Evolutionary conservation across 768 basidiomycete species (phyloP), one percentile per base, ranked within the genome.

Genomic region (Rhizopogon salebrosus): DNA sequence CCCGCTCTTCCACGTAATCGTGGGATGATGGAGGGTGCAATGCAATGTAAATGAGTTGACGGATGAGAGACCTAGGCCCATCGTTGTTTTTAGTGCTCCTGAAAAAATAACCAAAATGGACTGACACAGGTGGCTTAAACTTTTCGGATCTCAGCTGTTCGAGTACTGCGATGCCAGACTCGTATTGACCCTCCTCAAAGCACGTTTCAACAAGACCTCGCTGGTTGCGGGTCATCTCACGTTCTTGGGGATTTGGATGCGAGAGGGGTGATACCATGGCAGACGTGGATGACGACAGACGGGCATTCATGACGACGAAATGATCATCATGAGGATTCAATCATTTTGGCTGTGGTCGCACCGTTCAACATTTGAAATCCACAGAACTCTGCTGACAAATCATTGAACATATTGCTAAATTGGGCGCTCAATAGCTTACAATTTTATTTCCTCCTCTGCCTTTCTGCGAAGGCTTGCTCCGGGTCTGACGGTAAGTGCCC

Each of bases 141-240:
- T 75, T 69, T n/a, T 76, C 63, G 0, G 80, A 78, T 41, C 84
- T 80, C 2, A 90, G 65, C 53, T 84, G 82, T 53, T 81, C 80
- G 1, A 91, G 75, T 24, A 80, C 67, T 13, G 74, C 70, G 26
- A 89, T 83, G 6, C 82, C 89, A 5, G 80, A 74, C 59, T 87
- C 83, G 57, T 86, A 88, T 53, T 89, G 85, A 16, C 83, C 81
- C 64, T 91, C 89, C 60, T 91, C 89, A 18, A 90, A 80, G 54
- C 84, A 84, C 49, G 76, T 82, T 62, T 90, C 86, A 18, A 89
- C 84, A 4, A 87, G 69, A 31, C 74, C 75, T 34, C 76, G 73
- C 58, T 80, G 78, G 59, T 79, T 64, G 13, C 65, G 62, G 52
- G 67, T 71, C 73, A 82, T 75, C 49, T 79, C 78, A 9, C 67